Percentiles rank a stretch among this genome's conserved stretches.
These are phyloP conservation scores for Candida anglica DNA, from an alignment of 805 yeast genomes.

Conservation along the genomic window DNA sequence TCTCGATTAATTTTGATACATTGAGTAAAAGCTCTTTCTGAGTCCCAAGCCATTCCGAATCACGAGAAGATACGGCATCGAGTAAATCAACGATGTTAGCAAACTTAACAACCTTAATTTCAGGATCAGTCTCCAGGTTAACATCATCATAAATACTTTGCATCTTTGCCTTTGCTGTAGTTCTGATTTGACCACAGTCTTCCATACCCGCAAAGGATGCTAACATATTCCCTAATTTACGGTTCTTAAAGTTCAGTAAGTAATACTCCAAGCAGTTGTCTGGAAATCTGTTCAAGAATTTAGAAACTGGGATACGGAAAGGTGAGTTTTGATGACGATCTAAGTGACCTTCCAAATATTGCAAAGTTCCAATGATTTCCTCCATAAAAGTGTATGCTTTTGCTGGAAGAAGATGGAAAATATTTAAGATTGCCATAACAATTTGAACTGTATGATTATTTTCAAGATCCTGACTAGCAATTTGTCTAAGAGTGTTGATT, in stretches of 20 bases:
- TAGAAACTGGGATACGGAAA: slow-evolving; percentile 85
- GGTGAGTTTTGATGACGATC: slow-evolving; percentile 86
- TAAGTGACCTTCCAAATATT: slow-evolving; percentile 74
- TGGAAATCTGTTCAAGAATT: slow-evolving; percentile 79
- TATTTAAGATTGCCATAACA: slow-evolving; percentile 83
- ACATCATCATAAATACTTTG: slow-evolving; percentile 44
- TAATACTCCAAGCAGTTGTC: slow-evolving; percentile 70
- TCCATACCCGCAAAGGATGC: slow-evolving; percentile 59
- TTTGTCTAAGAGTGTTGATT: slow-evolving; percentile 66
- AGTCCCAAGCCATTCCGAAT: slow-evolving; percentile 53
- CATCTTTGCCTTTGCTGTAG: slow-evolving; percentile 51
- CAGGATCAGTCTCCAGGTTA: slow-evolving; percentile 46
- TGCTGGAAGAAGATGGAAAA: slow-evolving; percentile 87
- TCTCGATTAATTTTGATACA: slow-evolving; percentile 40
- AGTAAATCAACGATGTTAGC: slow-evolving; percentile 71
- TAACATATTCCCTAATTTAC: slow-evolving; percentile 63
- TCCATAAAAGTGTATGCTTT: slow-evolving; percentile 91
- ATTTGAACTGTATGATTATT: slow-evolving; percentile 81
- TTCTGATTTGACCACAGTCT: slow-evolving; percentile 55
- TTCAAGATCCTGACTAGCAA: slow-evolving; percentile 76
- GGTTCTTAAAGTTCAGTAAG: slow-evolving; percentile 56
- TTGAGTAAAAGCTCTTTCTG: slow-evolving; percentile 45
- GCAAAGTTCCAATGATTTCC: slow-evolving; percentile 72
- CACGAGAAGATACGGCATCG: slow-evolving; percentile 46
- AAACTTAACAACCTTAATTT: slow-evolving; percentile 57